phyloP scores from a whole-genome alignment of 495 filamentous ascomycete genomes.

The Penicillium daleae region DNA sequence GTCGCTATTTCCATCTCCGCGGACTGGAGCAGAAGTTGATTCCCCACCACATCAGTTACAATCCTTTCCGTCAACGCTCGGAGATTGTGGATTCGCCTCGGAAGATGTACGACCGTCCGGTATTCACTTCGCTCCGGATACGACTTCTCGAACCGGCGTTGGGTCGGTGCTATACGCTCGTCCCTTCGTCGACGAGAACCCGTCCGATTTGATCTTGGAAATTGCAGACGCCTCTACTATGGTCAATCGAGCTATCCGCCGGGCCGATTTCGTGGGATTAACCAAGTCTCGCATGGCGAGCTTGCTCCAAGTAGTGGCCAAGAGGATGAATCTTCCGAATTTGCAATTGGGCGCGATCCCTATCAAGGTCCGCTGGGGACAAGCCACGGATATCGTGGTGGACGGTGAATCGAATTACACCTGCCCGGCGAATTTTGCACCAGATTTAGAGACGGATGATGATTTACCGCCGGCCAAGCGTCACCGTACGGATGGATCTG shows the following conservation, averaged over 20 bases:
- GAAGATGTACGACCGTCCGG: conserved; percentile 87
- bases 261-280: conserved; percentile 73
- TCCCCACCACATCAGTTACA: conserved; percentile 75
- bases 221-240: conserved; percentile 70
- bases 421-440: background rate
- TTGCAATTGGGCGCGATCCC: conserved; percentile 15
- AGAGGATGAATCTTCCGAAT: conserved; percentile 72
- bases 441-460: conserved; percentile 13
- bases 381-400: conserved; percentile 71
- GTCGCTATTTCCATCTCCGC: conserved; percentile 90
- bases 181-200: conserved; percentile 76
- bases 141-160: conserved; percentile 28
- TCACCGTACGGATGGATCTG: conserved; percentile 41
- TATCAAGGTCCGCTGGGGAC: conserved; percentile 67
- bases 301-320: conserved; percentile 77
- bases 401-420: conserved; percentile 56
- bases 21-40: conserved; percentile 89
- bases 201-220: conserved; percentile 78
- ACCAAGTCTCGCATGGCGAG: conserved; percentile 68
- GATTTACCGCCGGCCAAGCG: conserved; percentile 50
- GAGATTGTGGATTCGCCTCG: conserved; percentile 79
- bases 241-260: conserved; percentile 58
- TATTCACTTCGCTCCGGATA: conserved; percentile 63
- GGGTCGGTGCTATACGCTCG: conserved; percentile 79
- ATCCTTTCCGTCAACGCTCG: conserved; percentile 62